Base-by-base conservation (phyloP, 2,329 filamentous ascomycete species). In the Aspergillus terreus region DNA sequence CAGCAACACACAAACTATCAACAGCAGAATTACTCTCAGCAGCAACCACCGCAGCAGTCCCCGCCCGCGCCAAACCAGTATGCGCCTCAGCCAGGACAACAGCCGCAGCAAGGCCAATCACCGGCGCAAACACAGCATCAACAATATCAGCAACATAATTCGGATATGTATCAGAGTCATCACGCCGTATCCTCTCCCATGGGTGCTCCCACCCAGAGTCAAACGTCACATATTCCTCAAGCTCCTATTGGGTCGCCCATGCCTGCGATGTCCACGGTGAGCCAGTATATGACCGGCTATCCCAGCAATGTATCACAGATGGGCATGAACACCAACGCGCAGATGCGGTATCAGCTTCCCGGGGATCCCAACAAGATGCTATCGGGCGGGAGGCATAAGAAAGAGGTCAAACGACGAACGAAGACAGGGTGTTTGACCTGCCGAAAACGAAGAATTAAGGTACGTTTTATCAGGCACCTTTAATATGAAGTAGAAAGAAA, bases 401-500 rank as follows among this genome's bases (percentile, higher is more conserved):
- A 87, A 73, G 85, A 90, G 72, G 87, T 89, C 68, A 89, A 89
- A 75, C 79, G 86, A 59, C 78, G 86, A 66, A 89, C 86, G 51
- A 88, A 88, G 73, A 88, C 84, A 1, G 84, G 84, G n/a, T 89
- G 86, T 71, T 67, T 84, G 62, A 84, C 81, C 19, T 84, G 81
- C 71, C 75, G 81, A 63, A 83, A 83, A 68, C 77, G 86, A 62
- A 78, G 86, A 74, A 89, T 89, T 71, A 89, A 89, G 84, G 86
- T 88, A 73, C 71, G 80, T 65, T 23, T 23, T 19, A 49, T 15
- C n/a, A 23, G 36, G 15, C 42, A 33, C 23, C 38, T 35, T 33
- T 40, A 41, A 45, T 30, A 30, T 30, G 27, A 30, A 30, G 27
- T 30, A 30, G 27, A 30, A 30, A 30, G 27, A 30, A 30, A 30